Conservation (phyloP, 768 basidiomycete genomes). For the Suillus discolor region DNA sequence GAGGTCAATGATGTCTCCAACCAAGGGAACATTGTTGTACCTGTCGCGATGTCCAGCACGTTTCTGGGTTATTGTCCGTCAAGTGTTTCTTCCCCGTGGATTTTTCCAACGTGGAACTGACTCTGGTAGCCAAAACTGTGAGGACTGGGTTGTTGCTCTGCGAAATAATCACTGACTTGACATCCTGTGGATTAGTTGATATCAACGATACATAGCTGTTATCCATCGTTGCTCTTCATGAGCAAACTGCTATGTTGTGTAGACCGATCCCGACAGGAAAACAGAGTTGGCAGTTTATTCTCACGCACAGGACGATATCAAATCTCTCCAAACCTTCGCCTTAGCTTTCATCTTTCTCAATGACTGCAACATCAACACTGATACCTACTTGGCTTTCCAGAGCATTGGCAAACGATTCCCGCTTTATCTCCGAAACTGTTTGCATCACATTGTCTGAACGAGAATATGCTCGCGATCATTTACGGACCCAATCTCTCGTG, state of each 20-base stretch:
- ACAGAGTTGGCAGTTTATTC: not conserved
- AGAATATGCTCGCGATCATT: slow-evolving; percentile 36
- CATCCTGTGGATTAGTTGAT: slow-evolving; percentile 15
- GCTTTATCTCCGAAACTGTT: slow-evolving; percentile 19
- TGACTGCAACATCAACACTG: not conserved
- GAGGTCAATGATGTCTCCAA: slow-evolving; percentile 9
- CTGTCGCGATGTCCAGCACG: slow-evolving; percentile 86
- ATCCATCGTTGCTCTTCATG: slow-evolving; percentile 18
- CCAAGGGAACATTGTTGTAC: slow-evolving; percentile 35
- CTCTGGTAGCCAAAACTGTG: slow-evolving; percentile 44
- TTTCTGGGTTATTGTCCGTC: slow-evolving; percentile 71
- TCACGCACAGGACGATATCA: slow-evolving; percentile 1
- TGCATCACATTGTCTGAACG: slow-evolving; percentile 40
- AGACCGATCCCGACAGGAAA: not conserved
- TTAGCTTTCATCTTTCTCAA: not conserved
- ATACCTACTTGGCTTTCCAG: slow-evolving; percentile 2
- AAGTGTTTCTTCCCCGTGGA: slow-evolving; percentile 70
- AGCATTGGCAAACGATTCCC: not conserved
- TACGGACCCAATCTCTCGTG: slow-evolving; percentile 29
- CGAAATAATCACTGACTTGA: slow-evolving; percentile 42
- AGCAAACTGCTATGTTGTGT: not conserved
- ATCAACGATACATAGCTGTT: slow-evolving; percentile 26
- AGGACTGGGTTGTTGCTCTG: slow-evolving; percentile 30
- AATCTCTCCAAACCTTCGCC: not conserved
- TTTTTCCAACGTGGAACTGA: slow-evolving; percentile 80